Conservation (phyloP, 768 basidiomycete genomes). For the Trametes meyenii region DNA sequence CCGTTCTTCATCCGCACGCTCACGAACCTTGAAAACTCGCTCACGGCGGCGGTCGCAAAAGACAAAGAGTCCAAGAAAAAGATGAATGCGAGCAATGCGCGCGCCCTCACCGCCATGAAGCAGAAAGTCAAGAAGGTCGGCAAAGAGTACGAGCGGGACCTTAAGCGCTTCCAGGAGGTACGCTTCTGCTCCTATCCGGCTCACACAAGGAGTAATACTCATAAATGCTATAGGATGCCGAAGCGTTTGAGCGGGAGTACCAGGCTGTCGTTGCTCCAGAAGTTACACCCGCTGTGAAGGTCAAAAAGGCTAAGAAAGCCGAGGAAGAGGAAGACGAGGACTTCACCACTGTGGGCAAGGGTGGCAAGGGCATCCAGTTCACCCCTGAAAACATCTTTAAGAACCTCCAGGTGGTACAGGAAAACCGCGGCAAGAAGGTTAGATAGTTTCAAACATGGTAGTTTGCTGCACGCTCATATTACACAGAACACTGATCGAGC, state of each 20-base stretch:
- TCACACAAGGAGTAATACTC: neutral
- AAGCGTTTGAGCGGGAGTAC: constrained; percentile 82
- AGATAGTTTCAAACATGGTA: constrained; percentile 19
- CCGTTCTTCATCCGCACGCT: constrained; percentile 83
- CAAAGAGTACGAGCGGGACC: constrained; percentile 85
- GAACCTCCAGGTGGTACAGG: constrained; percentile 86
- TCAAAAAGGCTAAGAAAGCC: constrained; percentile 42
- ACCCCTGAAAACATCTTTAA: constrained; percentile 90
- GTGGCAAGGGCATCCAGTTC: constrained; percentile 81
- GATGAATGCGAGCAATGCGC: constrained; percentile 92
- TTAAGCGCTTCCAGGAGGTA: constrained; percentile 81
- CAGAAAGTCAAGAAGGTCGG: constrained; percentile 92
- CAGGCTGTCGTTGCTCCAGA: constrained; percentile 52
- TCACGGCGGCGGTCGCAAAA: constrained; percentile 73
- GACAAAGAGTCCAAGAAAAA: constrained; percentile 96
- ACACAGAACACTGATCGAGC: constrained; percentile 92
- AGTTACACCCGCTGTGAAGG: constrained; percentile 40
- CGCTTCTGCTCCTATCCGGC: constrained; percentile 29
- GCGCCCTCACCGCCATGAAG: constrained; percentile 95
- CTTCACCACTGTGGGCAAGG: constrained; percentile 90
- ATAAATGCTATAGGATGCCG: constrained; percentile 67
- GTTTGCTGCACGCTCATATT: neutral
- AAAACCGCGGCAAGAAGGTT: constrained; percentile 96
- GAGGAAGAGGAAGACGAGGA: constrained; percentile 55
- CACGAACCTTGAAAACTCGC: constrained; percentile 70